A percentile compares a stretch with the other conserved stretches of the same genome.
Evolutionary conservation across 345 rosid genomes (phyloP).

Genomic region (Geranium rotundifolium): DNA sequence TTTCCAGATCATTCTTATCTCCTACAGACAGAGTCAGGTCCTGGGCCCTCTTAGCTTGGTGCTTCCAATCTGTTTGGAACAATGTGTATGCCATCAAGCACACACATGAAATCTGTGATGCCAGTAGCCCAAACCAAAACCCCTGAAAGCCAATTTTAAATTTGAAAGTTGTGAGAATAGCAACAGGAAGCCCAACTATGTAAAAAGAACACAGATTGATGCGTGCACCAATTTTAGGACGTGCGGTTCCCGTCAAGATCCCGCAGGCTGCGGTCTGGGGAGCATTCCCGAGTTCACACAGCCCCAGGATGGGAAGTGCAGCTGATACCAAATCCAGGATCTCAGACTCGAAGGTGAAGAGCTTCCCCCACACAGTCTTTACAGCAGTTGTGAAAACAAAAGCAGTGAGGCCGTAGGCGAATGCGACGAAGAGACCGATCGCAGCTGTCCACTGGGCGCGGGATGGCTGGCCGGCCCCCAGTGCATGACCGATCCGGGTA

Average conservation of each 20-base stretch:
- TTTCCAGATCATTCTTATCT: constrained; percentile 11
- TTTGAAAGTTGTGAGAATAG: constrained; percentile 7
- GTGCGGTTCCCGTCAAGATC: constrained; percentile 18
- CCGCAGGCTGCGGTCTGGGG: constrained; percentile 30
- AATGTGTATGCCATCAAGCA: constrained; percentile 22
- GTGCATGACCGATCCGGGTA: constrained; percentile 20
- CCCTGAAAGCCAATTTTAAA: constrained; percentile 8
- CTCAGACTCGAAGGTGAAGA: constrained; percentile 18
- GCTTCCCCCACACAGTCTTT: constrained; percentile 17
- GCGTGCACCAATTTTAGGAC: constrained; percentile 13
- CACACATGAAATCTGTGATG: constrained; percentile 25
- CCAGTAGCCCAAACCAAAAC: constrained; percentile 9
- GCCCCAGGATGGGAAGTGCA: constrained; percentile 24
- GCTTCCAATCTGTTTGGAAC: constrained; percentile 22
- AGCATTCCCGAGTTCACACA: constrained; percentile 26
- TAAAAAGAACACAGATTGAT: constrained; percentile 24
- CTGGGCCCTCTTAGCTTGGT: constrained; percentile 18
- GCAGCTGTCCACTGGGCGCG: constrained; percentile 13
- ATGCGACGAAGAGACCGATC: constrained; percentile 16
- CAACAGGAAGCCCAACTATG: constrained; percentile 22
- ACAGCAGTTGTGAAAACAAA: constrained; percentile 14
- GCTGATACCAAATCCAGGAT: constrained; percentile 17
- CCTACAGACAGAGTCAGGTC: constrained; percentile 12
- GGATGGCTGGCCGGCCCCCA: constrained; percentile 17
- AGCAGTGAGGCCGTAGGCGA: constrained; percentile 13